Percentiles rank a stretch among this genome's conserved stretches.
These are phyloP conservation scores for Colletotrichum liaoningense DNA, from an alignment of 2,329 filamentous ascomycete species.

Conservation along the genomic window DNA sequence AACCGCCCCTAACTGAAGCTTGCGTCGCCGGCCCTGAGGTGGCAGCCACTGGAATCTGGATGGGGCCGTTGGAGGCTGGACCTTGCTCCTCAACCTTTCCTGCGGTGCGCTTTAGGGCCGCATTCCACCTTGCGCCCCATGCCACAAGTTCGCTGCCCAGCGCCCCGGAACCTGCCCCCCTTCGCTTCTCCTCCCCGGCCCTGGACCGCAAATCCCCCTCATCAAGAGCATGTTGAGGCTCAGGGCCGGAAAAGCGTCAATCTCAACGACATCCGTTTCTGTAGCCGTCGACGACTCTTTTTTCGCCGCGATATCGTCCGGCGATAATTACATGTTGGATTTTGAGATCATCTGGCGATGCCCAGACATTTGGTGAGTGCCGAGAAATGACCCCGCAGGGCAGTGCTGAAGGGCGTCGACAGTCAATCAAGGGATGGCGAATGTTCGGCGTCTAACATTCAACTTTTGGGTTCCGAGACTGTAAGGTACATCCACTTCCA, in stretches of 20 bases:
- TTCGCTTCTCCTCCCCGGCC: neutral
- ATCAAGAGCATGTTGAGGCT: slow-evolving; percentile 29
- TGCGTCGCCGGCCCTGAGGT: neutral
- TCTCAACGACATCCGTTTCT: slow-evolving; percentile 26
- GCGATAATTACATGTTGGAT: neutral
- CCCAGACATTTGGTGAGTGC: slow-evolving; percentile 25
- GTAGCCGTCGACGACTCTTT: neutral
- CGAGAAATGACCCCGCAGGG: slow-evolving; percentile 32
- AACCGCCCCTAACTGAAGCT: slow-evolving; percentile 14
- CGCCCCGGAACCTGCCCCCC: slow-evolving; percentile 17
- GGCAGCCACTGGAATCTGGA: neutral
- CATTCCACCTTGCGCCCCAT: neutral
- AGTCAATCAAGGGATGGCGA: slow-evolving; percentile 20
- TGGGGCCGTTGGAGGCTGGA: neutral
- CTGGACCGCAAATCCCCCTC: slow-evolving; percentile 16
- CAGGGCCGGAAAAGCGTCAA: slow-evolving; percentile 20
- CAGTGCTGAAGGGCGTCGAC: slow-evolving; percentile 28
- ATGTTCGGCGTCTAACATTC: slow-evolving; percentile 23
- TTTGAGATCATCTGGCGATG: neutral
- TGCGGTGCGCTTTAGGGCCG: neutral
- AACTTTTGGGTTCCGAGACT: slow-evolving; percentile 33
- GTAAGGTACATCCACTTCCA: neutral
- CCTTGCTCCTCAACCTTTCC: slow-evolving; percentile 8
- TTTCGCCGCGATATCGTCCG: slow-evolving; percentile 8
- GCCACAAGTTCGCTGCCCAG: neutral